Percentiles rank a stretch among this genome's conserved stretches.
Evolutionary conservation across 2,329 filamentous ascomycete genomes (phyloP).

Genomic region (Verticillium zaregamsianum): DNA sequence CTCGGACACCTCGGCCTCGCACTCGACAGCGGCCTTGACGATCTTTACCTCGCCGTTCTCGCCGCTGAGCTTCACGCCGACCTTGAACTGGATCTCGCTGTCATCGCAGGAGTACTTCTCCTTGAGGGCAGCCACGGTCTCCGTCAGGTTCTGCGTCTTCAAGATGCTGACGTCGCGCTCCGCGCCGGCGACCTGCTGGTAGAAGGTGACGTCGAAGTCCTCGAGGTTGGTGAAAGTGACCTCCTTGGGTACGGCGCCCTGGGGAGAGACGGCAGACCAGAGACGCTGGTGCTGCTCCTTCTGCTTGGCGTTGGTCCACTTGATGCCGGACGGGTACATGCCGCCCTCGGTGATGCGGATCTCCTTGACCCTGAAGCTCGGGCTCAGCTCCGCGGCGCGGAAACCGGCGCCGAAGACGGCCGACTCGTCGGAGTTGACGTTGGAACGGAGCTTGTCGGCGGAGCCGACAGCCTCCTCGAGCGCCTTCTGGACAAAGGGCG

Average conservation of each 20-base stretch:
- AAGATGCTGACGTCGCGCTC: conserved; percentile 64
- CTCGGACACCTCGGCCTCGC: conserved; percentile 68
- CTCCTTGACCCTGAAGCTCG: conserved; percentile 96
- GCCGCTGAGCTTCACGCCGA: conserved; percentile 67
- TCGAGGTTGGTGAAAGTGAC: conserved; percentile 77
- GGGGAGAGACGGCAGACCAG: conserved; percentile 72
- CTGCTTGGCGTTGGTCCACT: conserved; percentile 64
- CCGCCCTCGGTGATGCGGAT: conserved; percentile 79
- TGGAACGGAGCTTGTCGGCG: conserved; percentile 78
- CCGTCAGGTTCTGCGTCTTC: conserved; percentile 80
- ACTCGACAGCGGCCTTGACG: conserved; percentile 72
- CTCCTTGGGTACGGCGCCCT: conserved; percentile 75
- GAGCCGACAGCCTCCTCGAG: conserved; percentile 72
- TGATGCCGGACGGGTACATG: conserved; percentile 69
- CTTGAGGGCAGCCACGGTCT: conserved; percentile 72
- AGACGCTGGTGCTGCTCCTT: conserved; percentile 77
- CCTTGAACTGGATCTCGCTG: conserved; percentile 74
- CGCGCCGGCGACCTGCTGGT: conserved; percentile 60
- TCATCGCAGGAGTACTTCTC: conserved; percentile 74
- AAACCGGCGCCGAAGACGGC: conserved; percentile 96
- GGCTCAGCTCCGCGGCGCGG: conserved; percentile 85
- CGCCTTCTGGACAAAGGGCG: conserved; percentile 88
- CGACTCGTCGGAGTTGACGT: conserved; percentile 95
- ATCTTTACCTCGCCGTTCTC: conserved; percentile 79
- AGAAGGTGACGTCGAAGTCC: conserved; percentile 77